phyloP scores from a whole-genome alignment of 805 yeast species.

The Cyberlindnera americana region DNA sequence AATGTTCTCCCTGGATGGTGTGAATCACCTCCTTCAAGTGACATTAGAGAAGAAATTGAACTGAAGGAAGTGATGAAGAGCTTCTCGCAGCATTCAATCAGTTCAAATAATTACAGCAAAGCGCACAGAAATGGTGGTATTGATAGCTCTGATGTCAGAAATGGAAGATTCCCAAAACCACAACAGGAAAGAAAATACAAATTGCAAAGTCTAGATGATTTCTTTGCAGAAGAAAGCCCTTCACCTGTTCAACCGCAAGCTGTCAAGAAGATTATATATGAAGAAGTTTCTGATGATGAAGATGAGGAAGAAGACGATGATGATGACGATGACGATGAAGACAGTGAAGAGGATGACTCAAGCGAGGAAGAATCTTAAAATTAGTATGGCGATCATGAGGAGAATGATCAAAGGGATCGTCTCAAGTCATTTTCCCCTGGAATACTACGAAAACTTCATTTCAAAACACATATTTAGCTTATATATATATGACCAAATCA shows the following conservation, averaged over 20 bases:
- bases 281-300: conserved; percentile 28
- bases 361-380: conserved; percentile 22
- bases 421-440: no score
- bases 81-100: conserved; percentile 11
- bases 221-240: conserved; percentile 52
- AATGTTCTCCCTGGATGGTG: conserved; percentile 45
- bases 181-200: conserved; percentile 41
- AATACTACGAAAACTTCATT: no score
- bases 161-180: conserved; percentile 6
- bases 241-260: conserved; percentile 1
- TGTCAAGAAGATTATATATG: conserved; percentile 16
- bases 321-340: conserved; percentile 25
- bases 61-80: conserved; percentile 38
- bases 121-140: conserved; percentile 4
- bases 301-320: conserved; percentile 33
- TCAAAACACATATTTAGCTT: no score
- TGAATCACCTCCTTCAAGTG: conserved; percentile 31
- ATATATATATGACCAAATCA: not conserved
- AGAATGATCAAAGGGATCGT: no score
- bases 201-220: conserved; percentile 82
- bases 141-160: not conserved
- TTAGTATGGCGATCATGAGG: conserved; percentile 14
- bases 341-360: conserved; percentile 20
- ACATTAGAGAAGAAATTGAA: conserved; percentile 36
- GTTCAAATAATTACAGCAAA: not conserved